Evolutionary conservation across 306 rosid genomes (phyloP), one percentile per base, ranked within the genome.

Genomic region (Inga laurina): DNA sequence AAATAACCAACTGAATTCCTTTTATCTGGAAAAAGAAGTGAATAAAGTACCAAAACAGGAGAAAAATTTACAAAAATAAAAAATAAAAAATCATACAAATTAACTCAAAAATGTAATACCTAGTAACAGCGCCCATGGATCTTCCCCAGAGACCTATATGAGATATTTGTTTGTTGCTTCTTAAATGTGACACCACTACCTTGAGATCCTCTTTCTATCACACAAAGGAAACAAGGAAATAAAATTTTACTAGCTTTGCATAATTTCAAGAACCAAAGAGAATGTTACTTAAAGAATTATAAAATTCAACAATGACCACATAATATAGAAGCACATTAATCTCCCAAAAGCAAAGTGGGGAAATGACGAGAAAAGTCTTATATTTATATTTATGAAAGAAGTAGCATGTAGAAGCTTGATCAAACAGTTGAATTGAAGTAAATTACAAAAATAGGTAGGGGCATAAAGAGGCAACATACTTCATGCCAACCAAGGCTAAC

Each of bases 401-500:
- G n/a, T 56, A 80, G 68, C 24, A 84, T 41, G 52, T 74, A 74
- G 72, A 69, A 83, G 71, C 81, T 52, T 46, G 68, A 68, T 79
- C 70, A 68, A 43, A 54, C 51, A 79, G 59, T 45, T 67, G 71
- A 86, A 81, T 45, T 71, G 71, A 86, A 81, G 81, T 72, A 59
- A 81, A 41, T 77, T 74, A 39, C 74, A 75, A 21, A 71, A 81
- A 62, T 74, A 44, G 16, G 65, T 54, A 64, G 82, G 78, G 79
- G 56, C 74, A 80, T 64, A 85, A 79, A 74, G 80, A 81, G 72
- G 72, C 14, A 48, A 73, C 84, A 79, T 88, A 96, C 99, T 91
- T 96, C 99, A 84, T 96, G 99, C 99, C 99, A 96, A 87, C 99
- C 99, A 82, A 96, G 99, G 93, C 98, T 96, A 85, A 94, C 98